These are phyloP conservation scores for Andrographis paniculata DNA, from an alignment of 305 asterid genomes.

Conservation along the genomic window DNA sequence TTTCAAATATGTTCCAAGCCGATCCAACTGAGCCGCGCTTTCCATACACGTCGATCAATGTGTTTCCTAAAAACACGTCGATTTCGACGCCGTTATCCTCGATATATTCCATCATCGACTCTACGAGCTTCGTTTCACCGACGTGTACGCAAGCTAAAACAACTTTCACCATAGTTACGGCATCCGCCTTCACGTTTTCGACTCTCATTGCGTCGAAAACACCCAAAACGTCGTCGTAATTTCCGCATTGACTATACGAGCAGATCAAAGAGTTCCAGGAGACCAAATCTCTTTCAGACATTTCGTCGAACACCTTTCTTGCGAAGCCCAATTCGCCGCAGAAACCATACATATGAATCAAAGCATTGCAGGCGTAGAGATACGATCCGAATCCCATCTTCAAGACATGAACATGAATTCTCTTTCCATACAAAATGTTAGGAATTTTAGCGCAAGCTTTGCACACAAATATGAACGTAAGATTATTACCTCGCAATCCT, in stretches of 20 bases:
- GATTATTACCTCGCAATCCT: slow-evolving; percentile 54
- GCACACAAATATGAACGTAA: slow-evolving; percentile 41
- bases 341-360: slow-evolving; percentile 52
- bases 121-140: slow-evolving; percentile 29
- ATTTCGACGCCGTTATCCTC: slow-evolving; percentile 29
- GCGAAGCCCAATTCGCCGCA: slow-evolving; percentile 44
- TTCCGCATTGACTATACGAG: slow-evolving; percentile 46
- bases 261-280: slow-evolving; percentile 84
- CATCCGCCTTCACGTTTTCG: slow-evolving; percentile 49
- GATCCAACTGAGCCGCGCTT: slow-evolving; percentile 33
- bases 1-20: slow-evolving; percentile 40
- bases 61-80: slow-evolving; percentile 59
- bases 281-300: slow-evolving; percentile 53
- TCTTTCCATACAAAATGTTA: slow-evolving; percentile 27
- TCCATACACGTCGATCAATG: slow-evolving; percentile 57
- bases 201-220: slow-evolving; percentile 36
- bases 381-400: slow-evolving; percentile 60
- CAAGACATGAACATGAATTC: slow-evolving; percentile 37
- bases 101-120: slow-evolving; percentile 39
- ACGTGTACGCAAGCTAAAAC: slow-evolving; percentile 46
- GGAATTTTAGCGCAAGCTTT: slow-evolving; percentile 41
- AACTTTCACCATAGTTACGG: slow-evolving; percentile 68
- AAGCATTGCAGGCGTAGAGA: slow-evolving; percentile 57
- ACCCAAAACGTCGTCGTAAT: slow-evolving; percentile 39
- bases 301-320: slow-evolving; percentile 46